Percentiles rank a stretch among this genome's conserved stretches.
These are phyloP conservation scores for Pinus taeda DNA, from an alignment of 75 land plant genomes.

Conservation along the genomic window DNA sequence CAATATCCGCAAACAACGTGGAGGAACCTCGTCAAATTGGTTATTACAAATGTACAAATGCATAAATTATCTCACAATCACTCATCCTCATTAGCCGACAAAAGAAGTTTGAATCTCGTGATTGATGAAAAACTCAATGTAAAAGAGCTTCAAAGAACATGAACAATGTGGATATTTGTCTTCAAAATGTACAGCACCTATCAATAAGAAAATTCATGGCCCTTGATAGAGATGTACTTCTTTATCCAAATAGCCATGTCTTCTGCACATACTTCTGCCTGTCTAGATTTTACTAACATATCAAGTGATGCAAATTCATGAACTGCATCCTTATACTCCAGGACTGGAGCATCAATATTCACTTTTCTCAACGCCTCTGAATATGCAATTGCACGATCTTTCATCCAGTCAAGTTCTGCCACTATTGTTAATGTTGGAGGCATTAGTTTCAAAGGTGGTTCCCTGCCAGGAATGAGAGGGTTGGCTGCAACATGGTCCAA, in stretches of 20 bases:
- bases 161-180: neutral
- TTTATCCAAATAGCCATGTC: conserved; percentile 91
- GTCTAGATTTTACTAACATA: conserved; percentile 63
- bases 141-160: neutral
- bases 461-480: conserved; percentile 50
- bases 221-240: conserved; percentile 65
- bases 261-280: conserved; percentile 83
- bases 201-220: conserved; percentile 77
- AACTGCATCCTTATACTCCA: conserved; percentile 88
- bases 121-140: conserved; percentile 2
- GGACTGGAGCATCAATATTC: conserved; percentile 81
- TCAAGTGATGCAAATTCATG: conserved; percentile 93
- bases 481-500: conserved; percentile 78
- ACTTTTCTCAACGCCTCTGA: conserved; percentile 75
- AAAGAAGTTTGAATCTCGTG: conserved; percentile 1
- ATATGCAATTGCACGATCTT: conserved; percentile 83
- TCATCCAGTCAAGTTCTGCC: conserved; percentile 94
- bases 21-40: conserved; percentile 2
- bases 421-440: conserved; percentile 79
- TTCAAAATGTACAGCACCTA: neutral
- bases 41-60: conserved; percentile 2
- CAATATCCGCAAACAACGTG: neutral
- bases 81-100: conserved; percentile 4
- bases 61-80: neutral
- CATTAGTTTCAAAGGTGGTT: conserved; percentile 70